Percentiles rank a stretch among this genome's conserved stretches.
These are phyloP conservation scores for Fusarium odoratissimum DNA, from an alignment of 2,329 filamentous ascomycete genomes.

Conservation along the genomic window DNA sequence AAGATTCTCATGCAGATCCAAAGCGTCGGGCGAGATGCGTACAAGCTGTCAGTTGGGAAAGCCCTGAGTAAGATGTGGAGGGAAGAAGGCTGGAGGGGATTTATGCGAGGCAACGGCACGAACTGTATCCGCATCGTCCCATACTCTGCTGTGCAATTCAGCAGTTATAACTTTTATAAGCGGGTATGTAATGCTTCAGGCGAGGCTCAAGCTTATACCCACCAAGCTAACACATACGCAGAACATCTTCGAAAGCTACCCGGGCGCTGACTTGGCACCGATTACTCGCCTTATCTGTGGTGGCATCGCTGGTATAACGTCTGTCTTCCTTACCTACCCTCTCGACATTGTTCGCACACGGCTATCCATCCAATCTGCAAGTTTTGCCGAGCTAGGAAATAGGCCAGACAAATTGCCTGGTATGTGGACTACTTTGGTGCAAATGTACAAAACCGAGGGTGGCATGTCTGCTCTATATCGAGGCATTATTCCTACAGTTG, in stretches of 20 bases:
- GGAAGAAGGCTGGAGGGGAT: constrained; percentile 96
- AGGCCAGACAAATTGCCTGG: constrained; percentile 79
- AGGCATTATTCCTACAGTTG: constrained; percentile 92
- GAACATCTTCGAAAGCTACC: constrained; percentile 81
- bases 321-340: constrained; percentile 93
- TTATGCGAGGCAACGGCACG: constrained; percentile 97
- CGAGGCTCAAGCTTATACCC: no score
- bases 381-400: constrained; percentile 80
- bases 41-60: constrained; percentile 90
- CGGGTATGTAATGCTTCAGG: constrained; percentile 66
- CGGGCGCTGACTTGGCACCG: constrained; percentile 79
- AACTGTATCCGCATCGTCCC: constrained; percentile 99
- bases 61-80: constrained; percentile 94
- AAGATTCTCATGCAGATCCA: constrained; percentile 99
- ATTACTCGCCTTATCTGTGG: constrained; percentile 86
- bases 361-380: constrained; percentile 97
- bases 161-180: constrained; percentile 98
- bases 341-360: constrained; percentile 97
- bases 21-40: constrained; percentile 88
- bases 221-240: constrained; percentile 39
- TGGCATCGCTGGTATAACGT: constrained; percentile 92
- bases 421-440: constrained; percentile 86
- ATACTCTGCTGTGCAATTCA: constrained; percentile 98
- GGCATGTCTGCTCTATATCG: constrained; percentile 89
- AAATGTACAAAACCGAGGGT: constrained; percentile 93